A percentile compares a stretch with the other conserved stretches of the same genome.
Conservation (phyloP, 2,329 filamentous ascomycete genomes). For the Colletotrichum sp. region DNA sequence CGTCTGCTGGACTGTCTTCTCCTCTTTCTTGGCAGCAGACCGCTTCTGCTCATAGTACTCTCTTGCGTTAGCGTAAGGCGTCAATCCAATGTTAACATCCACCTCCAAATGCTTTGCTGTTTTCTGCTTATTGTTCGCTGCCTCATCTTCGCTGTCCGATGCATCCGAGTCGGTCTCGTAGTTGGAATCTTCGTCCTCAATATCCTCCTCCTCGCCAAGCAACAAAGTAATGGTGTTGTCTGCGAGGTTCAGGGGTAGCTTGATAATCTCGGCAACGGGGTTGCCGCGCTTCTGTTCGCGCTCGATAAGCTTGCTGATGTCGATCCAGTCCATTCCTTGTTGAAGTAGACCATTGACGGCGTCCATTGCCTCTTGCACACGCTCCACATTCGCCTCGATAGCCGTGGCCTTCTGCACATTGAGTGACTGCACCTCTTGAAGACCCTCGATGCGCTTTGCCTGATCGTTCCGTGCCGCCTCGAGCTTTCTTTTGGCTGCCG, state of each 20-base stretch:
- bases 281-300: constrained; percentile 83
- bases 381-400: constrained; percentile 87
- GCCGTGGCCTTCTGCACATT: constrained; percentile 89
- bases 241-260: constrained; percentile 84
- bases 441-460: constrained; percentile 79
- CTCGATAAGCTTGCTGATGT: constrained; percentile 87
- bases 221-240: constrained; percentile 87
- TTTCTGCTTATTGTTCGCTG: constrained; percentile 42
- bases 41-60: constrained; percentile 93
- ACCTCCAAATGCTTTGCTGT: constrained; percentile 65
- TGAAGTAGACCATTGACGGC: constrained; percentile 90
- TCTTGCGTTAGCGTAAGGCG: constrained; percentile 87
- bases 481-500: constrained; percentile 80
- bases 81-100: constrained; percentile 83
- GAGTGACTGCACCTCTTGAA: constrained; percentile 80
- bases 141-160: constrained; percentile 58
- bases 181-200: constrained; percentile 63
- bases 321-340: constrained; percentile 97
- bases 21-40: constrained; percentile 82
- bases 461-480: constrained; percentile 87
- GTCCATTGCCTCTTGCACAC: constrained; percentile 90
- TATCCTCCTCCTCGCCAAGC: constrained; percentile 72
- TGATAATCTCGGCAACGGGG: constrained; percentile 85
- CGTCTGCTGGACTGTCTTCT: constrained; percentile 84
- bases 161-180: constrained; percentile 71